Percentiles rank a stretch among this genome's conserved stretches.
These are phyloP conservation scores for Epichloe gansuensis DNA, from an alignment of 2,329 filamentous ascomycete genomes.

Conservation along the genomic window DNA sequence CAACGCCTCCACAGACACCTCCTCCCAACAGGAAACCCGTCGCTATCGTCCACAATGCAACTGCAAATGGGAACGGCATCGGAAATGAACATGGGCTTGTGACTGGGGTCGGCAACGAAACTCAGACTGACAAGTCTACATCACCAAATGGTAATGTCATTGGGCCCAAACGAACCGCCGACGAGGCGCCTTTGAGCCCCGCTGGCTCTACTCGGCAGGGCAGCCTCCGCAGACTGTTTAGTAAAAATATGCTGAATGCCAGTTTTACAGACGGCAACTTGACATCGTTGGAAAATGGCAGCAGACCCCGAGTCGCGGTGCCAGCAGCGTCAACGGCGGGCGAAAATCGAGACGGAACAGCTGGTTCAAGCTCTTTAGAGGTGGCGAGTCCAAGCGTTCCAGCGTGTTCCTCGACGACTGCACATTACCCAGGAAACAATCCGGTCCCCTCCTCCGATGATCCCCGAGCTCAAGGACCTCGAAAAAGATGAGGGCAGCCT, in stretches of 20 bases:
- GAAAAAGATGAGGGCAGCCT: constrained; percentile 36
- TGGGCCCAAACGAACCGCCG: constrained; percentile 37
- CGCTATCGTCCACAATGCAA: neutral
- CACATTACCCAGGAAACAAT: constrained; percentile 22
- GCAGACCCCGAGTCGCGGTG: constrained; percentile 37
- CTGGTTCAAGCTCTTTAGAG: constrained; percentile 45
- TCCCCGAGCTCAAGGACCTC: constrained; percentile 43
- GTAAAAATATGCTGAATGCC: constrained; percentile 42
- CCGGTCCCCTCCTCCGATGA: constrained; percentile 46
- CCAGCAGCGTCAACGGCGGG: constrained; percentile 36
- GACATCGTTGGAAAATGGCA: constrained; percentile 25
- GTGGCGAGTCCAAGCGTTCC: constrained; percentile 26
- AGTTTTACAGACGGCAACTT: constrained; percentile 38
- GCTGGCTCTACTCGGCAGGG: constrained; percentile 38
- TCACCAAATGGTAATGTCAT: constrained; percentile 28
- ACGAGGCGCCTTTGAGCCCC: constrained; percentile 41
- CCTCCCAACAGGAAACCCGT: constrained; percentile 14
- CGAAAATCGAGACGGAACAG: constrained; percentile 44
- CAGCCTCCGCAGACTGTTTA: constrained; percentile 46
- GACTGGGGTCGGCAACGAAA: neutral
- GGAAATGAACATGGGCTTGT: neutral
- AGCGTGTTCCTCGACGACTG: constrained; percentile 30
- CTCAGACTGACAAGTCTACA: constrained; percentile 5
- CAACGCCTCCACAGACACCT: constrained; percentile 29
- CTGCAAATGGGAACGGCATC: neutral